Evolutionary conservation across 495 filamentous ascomycete species (phyloP).

Genomic region (Neurospora africana): DNA sequence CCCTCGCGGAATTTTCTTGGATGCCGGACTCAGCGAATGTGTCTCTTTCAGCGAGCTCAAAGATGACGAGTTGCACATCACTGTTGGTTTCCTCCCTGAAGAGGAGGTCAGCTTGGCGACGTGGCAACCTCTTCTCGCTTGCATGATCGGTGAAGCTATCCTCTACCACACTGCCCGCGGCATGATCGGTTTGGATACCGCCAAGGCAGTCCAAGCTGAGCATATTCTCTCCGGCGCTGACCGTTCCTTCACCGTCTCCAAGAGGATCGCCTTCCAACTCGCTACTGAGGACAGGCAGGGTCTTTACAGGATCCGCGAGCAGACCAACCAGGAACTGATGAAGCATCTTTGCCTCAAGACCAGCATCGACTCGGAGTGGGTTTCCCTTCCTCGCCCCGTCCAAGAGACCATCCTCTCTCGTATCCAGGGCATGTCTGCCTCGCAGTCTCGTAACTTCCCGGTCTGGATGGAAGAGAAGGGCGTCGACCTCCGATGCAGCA

Average conservation of each 20-base stretch:
- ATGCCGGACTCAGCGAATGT: constrained; percentile 1
- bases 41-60: constrained; percentile 5
- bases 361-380: constrained; percentile 13
- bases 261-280: constrained; percentile 9
- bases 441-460: neutral
- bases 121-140: constrained; percentile 1
- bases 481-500: constrained; percentile 1
- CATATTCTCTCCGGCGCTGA: constrained; percentile 3
- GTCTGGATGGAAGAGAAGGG: neutral
- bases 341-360: constrained; percentile 12
- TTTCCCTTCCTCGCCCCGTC: constrained; percentile 1
- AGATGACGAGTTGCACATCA: constrained; percentile 2
- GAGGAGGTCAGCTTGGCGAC: neutral
- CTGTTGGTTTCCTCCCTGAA: constrained; percentile 1
- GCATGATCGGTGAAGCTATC: constrained; percentile 5
- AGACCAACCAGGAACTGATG: constrained; percentile 4
- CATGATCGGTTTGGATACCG: neutral
- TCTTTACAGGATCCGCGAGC: constrained; percentile 1
- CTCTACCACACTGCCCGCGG: constrained; percentile 11
- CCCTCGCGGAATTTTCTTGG: constrained; percentile 2
- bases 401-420: constrained; percentile 8
- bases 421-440: neutral
- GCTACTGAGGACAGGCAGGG: neutral
- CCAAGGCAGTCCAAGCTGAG: constrained; percentile 7
- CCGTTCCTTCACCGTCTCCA: neutral